phyloP scores from a whole-genome alignment of 192 early-diverging fungal species.

The Cetraspora pellucida region DNA sequence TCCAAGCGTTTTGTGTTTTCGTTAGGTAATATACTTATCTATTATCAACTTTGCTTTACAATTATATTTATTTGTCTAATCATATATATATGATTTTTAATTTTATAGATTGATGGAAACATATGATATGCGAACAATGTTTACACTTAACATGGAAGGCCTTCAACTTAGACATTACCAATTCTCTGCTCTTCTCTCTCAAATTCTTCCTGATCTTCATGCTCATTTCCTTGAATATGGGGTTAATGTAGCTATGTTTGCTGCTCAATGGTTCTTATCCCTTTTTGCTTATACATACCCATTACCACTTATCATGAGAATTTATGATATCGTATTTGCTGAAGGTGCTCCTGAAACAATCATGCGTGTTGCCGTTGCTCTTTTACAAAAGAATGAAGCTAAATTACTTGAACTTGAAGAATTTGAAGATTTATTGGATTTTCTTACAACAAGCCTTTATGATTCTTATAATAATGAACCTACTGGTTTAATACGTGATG shows the following conservation, averaged over 20 bases:
- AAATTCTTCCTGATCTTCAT: conserved; percentile 73
- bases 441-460: conserved; percentile 82
- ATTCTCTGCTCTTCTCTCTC: conserved; percentile 75
- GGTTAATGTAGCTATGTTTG: conserved; percentile 86
- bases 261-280: conserved; percentile 96
- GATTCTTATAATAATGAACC: conserved; percentile 68
- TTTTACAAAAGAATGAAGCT: conserved; percentile 81
- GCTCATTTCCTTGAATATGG: conserved; percentile 77
- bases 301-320: conserved; percentile 83
- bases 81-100: not conserved
- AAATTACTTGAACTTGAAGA: conserved; percentile 65
- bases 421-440: conserved; percentile 82
- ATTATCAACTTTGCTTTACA: not conserved
- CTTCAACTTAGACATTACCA: conserved; percentile 89
- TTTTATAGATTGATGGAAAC: conserved; percentile 78
- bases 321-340: conserved; percentile 89
- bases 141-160: conserved; percentile 91
- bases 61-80: not conserved
- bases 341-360: conserved; percentile 92
- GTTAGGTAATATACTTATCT: conserved; percentile 58
- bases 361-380: conserved; percentile 83
- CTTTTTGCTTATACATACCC: conserved; percentile 97
- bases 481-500: conserved; percentile 74
- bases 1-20: conserved; percentile 92
- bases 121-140: conserved; percentile 90